Conservation (phyloP, 2,329 filamentous ascomycete genomes). For the Dothideomycetidae sp. region DNA sequence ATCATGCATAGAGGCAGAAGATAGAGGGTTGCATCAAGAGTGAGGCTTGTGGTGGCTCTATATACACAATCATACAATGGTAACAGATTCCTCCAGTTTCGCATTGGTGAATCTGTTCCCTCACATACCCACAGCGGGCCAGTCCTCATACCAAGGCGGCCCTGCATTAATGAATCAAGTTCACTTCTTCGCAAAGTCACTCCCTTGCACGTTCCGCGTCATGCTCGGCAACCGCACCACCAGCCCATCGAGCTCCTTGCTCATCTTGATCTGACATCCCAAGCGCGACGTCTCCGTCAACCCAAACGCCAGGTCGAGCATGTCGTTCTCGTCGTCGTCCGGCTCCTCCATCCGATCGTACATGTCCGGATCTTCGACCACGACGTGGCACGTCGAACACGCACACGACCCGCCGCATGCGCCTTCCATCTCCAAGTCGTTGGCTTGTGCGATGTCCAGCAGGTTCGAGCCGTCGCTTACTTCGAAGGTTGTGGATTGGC, state of each 20-base stretch:
- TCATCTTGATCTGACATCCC: conserved; percentile 88
- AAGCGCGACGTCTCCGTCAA: conserved; percentile 72
- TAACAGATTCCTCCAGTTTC: too few relatives aligned
- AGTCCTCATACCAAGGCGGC: too few relatives aligned
- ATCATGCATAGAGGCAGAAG: too few relatives aligned
- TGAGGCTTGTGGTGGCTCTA: neutral
- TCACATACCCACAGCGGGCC: too few relatives aligned
- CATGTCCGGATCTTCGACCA: conserved; percentile 57
- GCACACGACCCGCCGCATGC: conserved; percentile 91
- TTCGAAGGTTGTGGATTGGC: conserved; percentile 57
- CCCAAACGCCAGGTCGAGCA: conserved; percentile 82
- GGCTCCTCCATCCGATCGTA: conserved; percentile 31
- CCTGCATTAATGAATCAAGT: too few relatives aligned
- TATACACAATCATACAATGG: neutral
- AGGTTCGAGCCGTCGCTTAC: conserved; percentile 83
- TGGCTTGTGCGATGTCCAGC: conserved; percentile 82
- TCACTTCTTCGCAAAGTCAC: conserved; percentile 53
- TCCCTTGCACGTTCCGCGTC: conserved; percentile 91
- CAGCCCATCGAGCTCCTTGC: conserved; percentile 73
- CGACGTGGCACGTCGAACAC: conserved; percentile 85
- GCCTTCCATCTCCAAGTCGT: conserved; percentile 96
- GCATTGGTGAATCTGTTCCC: too few relatives aligned
- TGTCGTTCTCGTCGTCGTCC: conserved; percentile 53
- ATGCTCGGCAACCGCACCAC: conserved; percentile 76
- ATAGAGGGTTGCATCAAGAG: too few relatives aligned